Conservation (phyloP, 768 basidiomycete species). For the Panaeolus cyanescens region DNA sequence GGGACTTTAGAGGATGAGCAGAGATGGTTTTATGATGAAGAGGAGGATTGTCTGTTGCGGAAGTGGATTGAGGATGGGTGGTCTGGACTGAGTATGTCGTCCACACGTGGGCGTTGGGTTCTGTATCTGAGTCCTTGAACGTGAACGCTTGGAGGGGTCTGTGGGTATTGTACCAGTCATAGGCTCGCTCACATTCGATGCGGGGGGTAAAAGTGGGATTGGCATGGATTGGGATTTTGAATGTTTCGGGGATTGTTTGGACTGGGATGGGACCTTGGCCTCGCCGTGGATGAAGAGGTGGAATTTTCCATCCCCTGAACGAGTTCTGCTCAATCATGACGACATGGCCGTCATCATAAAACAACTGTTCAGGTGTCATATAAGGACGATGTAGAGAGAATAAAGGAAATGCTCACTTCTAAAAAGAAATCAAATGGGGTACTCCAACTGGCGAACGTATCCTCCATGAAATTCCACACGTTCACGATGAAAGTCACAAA, state of each 20-base stretch:
- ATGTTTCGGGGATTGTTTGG: neutral
- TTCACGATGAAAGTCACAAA: neutral
- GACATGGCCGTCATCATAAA: neutral
- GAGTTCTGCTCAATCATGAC: neutral
- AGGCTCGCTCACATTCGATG: neutral
- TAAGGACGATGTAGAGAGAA: neutral
- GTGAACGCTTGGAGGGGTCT: neutral
- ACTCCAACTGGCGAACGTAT: neutral
- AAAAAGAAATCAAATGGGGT: neutral
- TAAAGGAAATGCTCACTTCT: neutral
- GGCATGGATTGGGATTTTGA: neutral
- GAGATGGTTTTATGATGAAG: neutral
- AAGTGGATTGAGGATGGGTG: neutral
- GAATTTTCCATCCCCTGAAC: neutral
- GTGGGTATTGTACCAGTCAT: neutral
- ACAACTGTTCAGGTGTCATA: neutral
- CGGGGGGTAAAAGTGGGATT: neutral
- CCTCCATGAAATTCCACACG: neutral
- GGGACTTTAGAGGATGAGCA: neutral
- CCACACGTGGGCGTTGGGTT: neutral
- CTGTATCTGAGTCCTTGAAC: neutral
- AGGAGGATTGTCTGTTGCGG: neutral
- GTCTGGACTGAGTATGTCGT: neutral
- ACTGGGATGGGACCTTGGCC: neutral
- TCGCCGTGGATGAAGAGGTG: neutral